Evolutionary conservation across 495 filamentous ascomycete species (phyloP), one percentile per base, ranked within the genome.

Genomic region (Podospora pseudocomata): DNA sequence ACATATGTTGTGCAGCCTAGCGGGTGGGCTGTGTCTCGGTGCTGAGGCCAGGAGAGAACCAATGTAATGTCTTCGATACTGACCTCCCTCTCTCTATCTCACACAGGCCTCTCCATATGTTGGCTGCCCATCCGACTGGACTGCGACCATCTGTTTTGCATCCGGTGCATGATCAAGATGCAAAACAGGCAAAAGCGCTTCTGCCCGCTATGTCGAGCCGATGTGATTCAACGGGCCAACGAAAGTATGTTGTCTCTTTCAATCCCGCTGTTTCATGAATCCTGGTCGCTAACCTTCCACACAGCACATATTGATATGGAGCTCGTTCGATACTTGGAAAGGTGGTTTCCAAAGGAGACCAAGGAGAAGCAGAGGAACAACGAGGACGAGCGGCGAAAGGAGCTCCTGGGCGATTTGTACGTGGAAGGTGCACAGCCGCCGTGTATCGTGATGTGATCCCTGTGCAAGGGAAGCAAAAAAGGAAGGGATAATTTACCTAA

Each of bases 111-210:
- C 62, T 81, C 79, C 27, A 83, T 93, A 63, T 82, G 85, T 49
- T 90, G 86, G 77, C 85, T 89, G 72, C 91, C 91, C 5, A 82
- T 93, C 18, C 80, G 85, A 30, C 79, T 92, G 28, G 80, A 83
- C 26, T 93, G 91, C 72, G 72, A 76, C 13, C 89, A 92, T 63
- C 73, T 90, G 13, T 90, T 91, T 73, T 93, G 91, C 76, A 91
- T 91, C 27, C 80, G 87, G 1, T 93, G 91, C 72, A 80, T 91
- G 65, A 85, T 92, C 67, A 84, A 88, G 67, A 84, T 93, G 81
- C 90, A 92, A 70, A 83, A 84, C 55, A 81, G 83, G 57, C 79
- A 80, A 62, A 83, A 88, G 68, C 77, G 79, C 16, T 75, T 80
- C 28, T 93, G 91, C 72, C 91, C 91, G 7, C 81, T 92, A 34